Conservation (phyloP, 2,329 filamentous ascomycete genomes). For the Penicillium nordicum region DNA sequence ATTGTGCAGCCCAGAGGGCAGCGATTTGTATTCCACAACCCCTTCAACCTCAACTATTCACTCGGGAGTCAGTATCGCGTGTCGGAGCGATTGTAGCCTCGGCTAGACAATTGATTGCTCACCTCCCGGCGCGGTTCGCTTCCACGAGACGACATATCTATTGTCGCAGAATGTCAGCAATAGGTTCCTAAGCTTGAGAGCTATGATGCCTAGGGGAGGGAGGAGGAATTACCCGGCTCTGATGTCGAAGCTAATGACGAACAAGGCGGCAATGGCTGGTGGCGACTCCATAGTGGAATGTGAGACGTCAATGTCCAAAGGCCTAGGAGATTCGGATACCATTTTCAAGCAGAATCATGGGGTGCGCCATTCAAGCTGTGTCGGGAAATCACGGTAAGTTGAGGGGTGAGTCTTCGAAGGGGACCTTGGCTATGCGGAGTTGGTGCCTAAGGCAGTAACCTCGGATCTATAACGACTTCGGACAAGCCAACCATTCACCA, state of each 20-base stretch:
- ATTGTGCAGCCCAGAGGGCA: constrained; percentile 88
- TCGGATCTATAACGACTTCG: background rate
- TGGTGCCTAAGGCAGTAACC: constrained; percentile 7
- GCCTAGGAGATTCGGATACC: constrained; percentile 28
- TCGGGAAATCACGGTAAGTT: constrained; percentile 24
- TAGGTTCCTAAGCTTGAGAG: constrained; percentile 4
- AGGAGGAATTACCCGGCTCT: constrained; percentile 67
- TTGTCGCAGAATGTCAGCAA: constrained; percentile 14
- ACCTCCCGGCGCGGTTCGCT: constrained; percentile 66
- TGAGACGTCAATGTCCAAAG: constrained; percentile 35
- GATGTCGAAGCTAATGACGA: constrained; percentile 88
- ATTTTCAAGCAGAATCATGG: constrained; percentile 21
- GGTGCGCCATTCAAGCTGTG: constrained; percentile 14
- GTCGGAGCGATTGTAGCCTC: background rate
- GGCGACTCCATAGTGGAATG: constrained; percentile 36
- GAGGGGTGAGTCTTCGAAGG: constrained; percentile 7
- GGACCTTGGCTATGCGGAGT: constrained; percentile 1
- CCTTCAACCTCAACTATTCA: constrained; percentile 65
- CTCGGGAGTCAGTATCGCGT: constrained; percentile 17
- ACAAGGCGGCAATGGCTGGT: constrained; percentile 67
- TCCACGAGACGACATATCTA: constrained; percentile 83
- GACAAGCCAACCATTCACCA: background rate
- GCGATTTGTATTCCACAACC: constrained; percentile 90
- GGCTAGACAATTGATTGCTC: constrained; percentile 33
- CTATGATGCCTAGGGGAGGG: background rate